Conservation (phyloP, 495 filamentous ascomycete species). For the Hypoxylon cercidicola region DNA sequence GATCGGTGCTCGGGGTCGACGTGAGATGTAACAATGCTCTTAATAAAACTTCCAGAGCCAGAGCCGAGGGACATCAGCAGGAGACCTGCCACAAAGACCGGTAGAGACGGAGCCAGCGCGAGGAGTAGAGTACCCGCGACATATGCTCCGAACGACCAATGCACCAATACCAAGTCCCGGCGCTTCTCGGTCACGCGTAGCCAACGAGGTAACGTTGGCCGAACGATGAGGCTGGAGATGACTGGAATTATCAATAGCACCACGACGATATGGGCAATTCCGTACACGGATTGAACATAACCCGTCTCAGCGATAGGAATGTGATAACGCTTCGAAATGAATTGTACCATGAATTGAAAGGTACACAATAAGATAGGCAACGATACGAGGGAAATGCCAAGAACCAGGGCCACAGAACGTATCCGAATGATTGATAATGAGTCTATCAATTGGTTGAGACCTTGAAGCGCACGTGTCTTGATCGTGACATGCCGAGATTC, state of each 20-base stretch:
- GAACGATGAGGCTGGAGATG: constrained; percentile 29
- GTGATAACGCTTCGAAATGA: constrained; percentile 43
- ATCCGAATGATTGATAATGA: constrained; percentile 31
- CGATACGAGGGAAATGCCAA: constrained; percentile 40
- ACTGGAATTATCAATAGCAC: constrained; percentile 41
- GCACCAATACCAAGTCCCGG: constrained; percentile 40
- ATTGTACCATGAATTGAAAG: constrained; percentile 45
- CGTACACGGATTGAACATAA: constrained; percentile 46
- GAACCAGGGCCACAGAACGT: constrained; percentile 35
- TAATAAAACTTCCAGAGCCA: constrained; percentile 41
- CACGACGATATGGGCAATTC: constrained; percentile 38
- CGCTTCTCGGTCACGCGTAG: constrained; percentile 33
- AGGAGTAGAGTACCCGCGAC: constrained; percentile 40
- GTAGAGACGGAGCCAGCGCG: constrained; percentile 36
- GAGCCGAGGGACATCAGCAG: constrained; percentile 43
- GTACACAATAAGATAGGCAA: constrained; percentile 37
- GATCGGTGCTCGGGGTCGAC: constrained; percentile 41
- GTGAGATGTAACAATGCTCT: constrained; percentile 40
- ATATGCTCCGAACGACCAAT: constrained; percentile 36
- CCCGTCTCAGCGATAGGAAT: constrained; percentile 44
- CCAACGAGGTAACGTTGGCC: constrained; percentile 25
- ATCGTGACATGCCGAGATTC: constrained; percentile 8
- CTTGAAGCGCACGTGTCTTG: constrained; percentile 24
- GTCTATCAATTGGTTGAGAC: constrained; percentile 36
- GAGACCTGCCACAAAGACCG: constrained; percentile 41